These are phyloP conservation scores for Lyophyllum atratum DNA, from an alignment of 768 basidiomycete species.

Conservation along the genomic window DNA sequence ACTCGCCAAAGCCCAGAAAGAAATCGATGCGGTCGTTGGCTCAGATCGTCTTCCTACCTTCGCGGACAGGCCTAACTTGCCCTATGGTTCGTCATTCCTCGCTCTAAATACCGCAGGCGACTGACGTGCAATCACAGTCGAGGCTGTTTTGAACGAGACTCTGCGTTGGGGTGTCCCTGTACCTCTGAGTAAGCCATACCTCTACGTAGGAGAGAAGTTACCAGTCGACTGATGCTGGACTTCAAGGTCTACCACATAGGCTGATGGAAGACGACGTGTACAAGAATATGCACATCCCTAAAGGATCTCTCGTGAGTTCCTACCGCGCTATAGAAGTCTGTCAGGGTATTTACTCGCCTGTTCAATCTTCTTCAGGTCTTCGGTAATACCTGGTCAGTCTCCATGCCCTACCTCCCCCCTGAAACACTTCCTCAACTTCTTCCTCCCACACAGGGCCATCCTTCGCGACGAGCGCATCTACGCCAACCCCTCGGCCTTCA, in stretches of 20 bases:
- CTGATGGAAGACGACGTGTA: slow-evolving; percentile 69
- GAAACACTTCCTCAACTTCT: neutral
- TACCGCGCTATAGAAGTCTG: neutral
- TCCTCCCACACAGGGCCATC: slow-evolving; percentile 37
- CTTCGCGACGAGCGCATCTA: slow-evolving; percentile 53
- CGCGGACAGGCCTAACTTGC: slow-evolving; percentile 54
- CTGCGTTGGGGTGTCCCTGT: slow-evolving; percentile 60
- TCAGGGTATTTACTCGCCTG: slow-evolving; percentile 8
- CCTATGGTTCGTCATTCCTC: slow-evolving; percentile 44
- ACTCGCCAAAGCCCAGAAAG: slow-evolving; percentile 59
- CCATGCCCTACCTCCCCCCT: neutral
- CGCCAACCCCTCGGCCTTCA: slow-evolving; percentile 50
- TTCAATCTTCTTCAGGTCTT: slow-evolving; percentile 36
- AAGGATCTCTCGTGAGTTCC: slow-evolving; percentile 55
- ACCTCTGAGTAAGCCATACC: slow-evolving; percentile 45
- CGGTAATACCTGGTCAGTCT: slow-evolving; percentile 59
- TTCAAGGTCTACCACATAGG: slow-evolving; percentile 61
- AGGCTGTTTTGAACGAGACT: slow-evolving; percentile 56
- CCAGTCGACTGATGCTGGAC: slow-evolving; percentile 1
- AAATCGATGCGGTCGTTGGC: slow-evolving; percentile 65
- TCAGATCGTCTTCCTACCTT: slow-evolving; percentile 59
- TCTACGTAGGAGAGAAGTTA: neutral
- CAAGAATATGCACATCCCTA: slow-evolving; percentile 56
- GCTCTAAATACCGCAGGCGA: neutral
- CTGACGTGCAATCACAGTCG: slow-evolving; percentile 28